Evolutionary conservation across 2,329 filamentous ascomycete species (phyloP).

Genomic region (Penicillium hordei): DNA sequence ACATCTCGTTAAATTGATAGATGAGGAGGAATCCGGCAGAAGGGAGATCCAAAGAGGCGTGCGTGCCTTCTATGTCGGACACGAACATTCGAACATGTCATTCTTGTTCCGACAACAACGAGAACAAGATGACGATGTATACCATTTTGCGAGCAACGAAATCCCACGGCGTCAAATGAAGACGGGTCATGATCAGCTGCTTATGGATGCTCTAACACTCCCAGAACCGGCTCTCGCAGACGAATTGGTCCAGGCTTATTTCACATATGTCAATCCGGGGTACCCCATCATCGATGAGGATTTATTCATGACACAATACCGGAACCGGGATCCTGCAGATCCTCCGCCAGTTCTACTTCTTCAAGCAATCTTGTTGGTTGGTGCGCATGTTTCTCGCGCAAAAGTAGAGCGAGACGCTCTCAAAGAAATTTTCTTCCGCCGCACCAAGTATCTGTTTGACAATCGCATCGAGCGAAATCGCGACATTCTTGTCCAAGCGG

Average conservation of each 20-base stretch:
- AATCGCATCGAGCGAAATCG: constrained; percentile 55
- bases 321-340: constrained; percentile 46
- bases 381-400: constrained; percentile 50
- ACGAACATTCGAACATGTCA: constrained; percentile 57
- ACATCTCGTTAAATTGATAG: constrained; percentile 53
- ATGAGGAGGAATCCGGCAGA: constrained; percentile 48
- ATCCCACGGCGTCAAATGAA: constrained; percentile 45
- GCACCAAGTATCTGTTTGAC: constrained; percentile 56
- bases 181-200: constrained; percentile 47
- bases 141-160: constrained; percentile 47
- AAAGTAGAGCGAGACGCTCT: constrained; percentile 45
- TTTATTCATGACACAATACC: constrained; percentile 53
- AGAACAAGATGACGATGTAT: constrained; percentile 43
- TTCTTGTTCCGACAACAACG: constrained; percentile 55
- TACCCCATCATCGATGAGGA: constrained; percentile 56
- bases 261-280: constrained; percentile 51
- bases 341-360: constrained; percentile 52
- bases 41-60: constrained; percentile 51
- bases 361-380: constrained; percentile 53
- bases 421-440: constrained; percentile 53
- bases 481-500: constrained; percentile 55
- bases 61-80: constrained; percentile 56
- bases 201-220: constrained; percentile 51
- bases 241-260: constrained; percentile 53
- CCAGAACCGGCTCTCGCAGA: constrained; percentile 52